Percentiles rank a stretch among this genome's conserved stretches.
phyloP scores from a whole-genome alignment of 257 asterid species.

The Eustoma russellianum region DNA sequence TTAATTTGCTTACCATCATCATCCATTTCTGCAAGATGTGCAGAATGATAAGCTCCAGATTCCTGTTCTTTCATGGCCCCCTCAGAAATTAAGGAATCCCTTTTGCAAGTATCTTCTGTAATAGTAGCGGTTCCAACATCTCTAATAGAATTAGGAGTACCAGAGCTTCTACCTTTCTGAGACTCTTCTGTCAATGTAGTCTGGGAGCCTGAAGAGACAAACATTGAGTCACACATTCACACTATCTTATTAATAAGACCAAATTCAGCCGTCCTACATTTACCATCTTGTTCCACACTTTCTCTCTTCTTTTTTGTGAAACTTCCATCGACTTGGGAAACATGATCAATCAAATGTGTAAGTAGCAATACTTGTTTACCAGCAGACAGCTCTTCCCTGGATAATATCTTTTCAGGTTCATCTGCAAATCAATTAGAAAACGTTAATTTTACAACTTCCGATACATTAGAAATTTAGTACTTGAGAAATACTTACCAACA shows the following conservation, averaged over 20 bases:
- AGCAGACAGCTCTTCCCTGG: neutral
- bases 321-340: neutral
- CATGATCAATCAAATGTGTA: neutral
- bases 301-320: neutral
- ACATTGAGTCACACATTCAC: too few species aligned
- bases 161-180: too few species aligned
- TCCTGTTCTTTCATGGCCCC: neutral
- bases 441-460: neutral
- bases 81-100: neutral
- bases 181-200: neutral
- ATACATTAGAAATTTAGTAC: neutral
- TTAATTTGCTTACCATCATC: neutral
- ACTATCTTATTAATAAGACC: neutral
- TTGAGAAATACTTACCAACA: conserved; percentile 18
- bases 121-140: neutral
- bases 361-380: neutral
- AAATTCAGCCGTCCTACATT: neutral
- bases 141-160: too few species aligned
- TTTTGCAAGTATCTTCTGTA: neutral
- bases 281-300: neutral
- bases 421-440: conserved; percentile 2
- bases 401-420: neutral
- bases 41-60: neutral
- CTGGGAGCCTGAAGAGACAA: too few species aligned
- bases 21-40: neutral